Evolutionary conservation across 495 filamentous ascomycete genomes (phyloP), one percentile per base, ranked within the genome.

Genomic region (Jackrogersella minutella): DNA sequence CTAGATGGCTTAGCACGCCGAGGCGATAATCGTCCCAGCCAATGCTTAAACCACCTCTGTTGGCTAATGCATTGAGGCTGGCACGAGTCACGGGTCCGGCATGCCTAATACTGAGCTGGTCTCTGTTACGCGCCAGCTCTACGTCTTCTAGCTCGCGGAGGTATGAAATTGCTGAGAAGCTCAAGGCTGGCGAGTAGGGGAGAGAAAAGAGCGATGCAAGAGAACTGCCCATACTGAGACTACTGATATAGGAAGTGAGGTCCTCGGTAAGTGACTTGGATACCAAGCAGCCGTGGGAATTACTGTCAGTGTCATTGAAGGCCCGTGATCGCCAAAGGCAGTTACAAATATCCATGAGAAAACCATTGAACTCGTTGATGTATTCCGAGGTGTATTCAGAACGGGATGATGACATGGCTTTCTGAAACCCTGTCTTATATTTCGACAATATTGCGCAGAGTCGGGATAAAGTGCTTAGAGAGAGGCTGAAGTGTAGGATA

Each of bases 321-420:
- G 90, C 93, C 11, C 89, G 88, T 17, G 87, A 87, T 16, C 91
- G 85, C 92, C 93, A 96, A 11, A 96, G 67, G 43, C 91, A 85
- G 69, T 97, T 96, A 79, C 91, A 95, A 37, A 92, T 83, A 70
- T 97, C 93, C 90, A 95, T 95, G 28, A 96, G 82, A 69, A 89
- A 93, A 7, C 89, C 90, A 74, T 97, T 97, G 78, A 95, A 94
- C 17, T 84, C 80, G 39, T 86, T 82, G 52, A 93, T 85, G 67
- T 84, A 86, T 64, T 76, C 77, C 46, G 76, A 81, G 64, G 78
- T 84, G 61, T 78, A 84, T 49, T 59, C 74, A 54, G 56, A 78
- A 8, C 66, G 79, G 33, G 52, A 71, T 54, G 67, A 61, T 10
- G 69, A 14, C 75, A 89, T 84, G 63, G 88, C 85, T 4, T 77